Evolutionary conservation across 805 yeast species (phyloP).

Genomic region (Candida patagonica): DNA sequence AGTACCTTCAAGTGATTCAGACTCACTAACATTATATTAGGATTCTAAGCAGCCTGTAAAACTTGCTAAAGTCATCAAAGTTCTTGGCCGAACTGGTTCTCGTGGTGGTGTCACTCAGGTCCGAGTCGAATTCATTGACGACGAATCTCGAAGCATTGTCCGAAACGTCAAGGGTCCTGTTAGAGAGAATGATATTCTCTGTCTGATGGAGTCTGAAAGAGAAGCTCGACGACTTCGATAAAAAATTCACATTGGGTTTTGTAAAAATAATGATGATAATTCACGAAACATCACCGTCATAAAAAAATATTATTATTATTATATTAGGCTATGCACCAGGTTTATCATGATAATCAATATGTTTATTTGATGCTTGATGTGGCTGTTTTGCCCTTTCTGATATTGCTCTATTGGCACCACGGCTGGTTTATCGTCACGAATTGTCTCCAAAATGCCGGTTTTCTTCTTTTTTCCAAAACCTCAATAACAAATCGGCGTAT

Average conservation of each 20-base stretch:
- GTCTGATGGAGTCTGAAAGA: slow-evolving; percentile 99
- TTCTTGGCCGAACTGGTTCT: slow-evolving; percentile 99
- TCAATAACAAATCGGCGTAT: slow-evolving; percentile 76
- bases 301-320: no score
- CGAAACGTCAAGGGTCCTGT: slow-evolving; percentile 98
- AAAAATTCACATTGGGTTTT: slow-evolving; percentile 13
- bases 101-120: slow-evolving; percentile 99
- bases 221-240: slow-evolving; percentile 64
- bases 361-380: no score
- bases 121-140: slow-evolving; percentile 94
- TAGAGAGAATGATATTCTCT: slow-evolving; percentile 96
- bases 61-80: slow-evolving; percentile 99
- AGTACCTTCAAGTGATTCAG: background rate
- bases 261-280: no score
- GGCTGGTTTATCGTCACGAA: no score
- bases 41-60: slow-evolving; percentile 68
- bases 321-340: no score
- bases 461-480: slow-evolving; percentile 58
- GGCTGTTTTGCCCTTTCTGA: no score
- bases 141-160: slow-evolving; percentile 89
- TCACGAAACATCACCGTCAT: no score
- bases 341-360: no score
- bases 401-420: no score
- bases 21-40: slow-evolving; percentile 15
- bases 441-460: no score